These are phyloP conservation scores for Suhomyces pyralidae DNA, from an alignment of 805 yeast genomes.

Conservation along the genomic window DNA sequence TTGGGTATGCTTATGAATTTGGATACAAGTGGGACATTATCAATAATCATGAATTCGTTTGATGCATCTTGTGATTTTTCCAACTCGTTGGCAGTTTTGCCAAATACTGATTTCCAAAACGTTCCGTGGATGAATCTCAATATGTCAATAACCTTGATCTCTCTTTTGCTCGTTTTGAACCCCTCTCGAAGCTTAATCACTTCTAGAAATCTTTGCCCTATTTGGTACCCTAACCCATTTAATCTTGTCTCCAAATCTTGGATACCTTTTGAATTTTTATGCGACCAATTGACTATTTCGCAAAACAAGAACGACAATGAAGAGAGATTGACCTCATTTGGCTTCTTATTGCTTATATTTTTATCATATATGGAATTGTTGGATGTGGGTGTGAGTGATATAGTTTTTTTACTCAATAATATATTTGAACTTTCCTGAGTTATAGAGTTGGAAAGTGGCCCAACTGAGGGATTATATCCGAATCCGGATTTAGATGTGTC, in stretches of 20 bases:
- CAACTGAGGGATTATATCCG: constrained; percentile 45
- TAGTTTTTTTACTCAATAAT: constrained; percentile 29
- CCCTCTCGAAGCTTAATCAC: constrained; percentile 68
- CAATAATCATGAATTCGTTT: constrained; percentile 75
- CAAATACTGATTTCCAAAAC: constrained; percentile 74
- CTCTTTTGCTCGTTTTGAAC: constrained; percentile 57
- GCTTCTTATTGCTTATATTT: constrained; percentile 57
- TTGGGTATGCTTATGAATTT: constrained; percentile 73
- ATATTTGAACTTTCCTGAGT: constrained; percentile 36
- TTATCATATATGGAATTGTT: constrained; percentile 60
- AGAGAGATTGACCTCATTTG: constrained; percentile 64
- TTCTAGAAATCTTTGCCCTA: constrained; percentile 72
- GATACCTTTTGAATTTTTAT: constrained; percentile 59
- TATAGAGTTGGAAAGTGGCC: constrained; percentile 39
- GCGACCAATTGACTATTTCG: constrained; percentile 67
- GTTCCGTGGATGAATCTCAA: constrained; percentile 69
- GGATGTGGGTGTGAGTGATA: constrained; percentile 33
- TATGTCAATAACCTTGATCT: constrained; percentile 60
- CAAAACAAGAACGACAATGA: constrained; percentile 67
- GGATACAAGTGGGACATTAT: constrained; percentile 68
- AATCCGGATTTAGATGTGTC: constrained; percentile 31
- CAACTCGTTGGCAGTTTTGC: constrained; percentile 67
- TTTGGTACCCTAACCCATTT: constrained; percentile 71
- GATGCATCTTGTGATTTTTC: constrained; percentile 70
- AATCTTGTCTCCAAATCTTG: constrained; percentile 56